A percentile compares a stretch with the other conserved stretches of the same genome.
Conservation (phyloP, 1,284 basidiomycete genomes). For the Ustilago cynodontis region DNA sequence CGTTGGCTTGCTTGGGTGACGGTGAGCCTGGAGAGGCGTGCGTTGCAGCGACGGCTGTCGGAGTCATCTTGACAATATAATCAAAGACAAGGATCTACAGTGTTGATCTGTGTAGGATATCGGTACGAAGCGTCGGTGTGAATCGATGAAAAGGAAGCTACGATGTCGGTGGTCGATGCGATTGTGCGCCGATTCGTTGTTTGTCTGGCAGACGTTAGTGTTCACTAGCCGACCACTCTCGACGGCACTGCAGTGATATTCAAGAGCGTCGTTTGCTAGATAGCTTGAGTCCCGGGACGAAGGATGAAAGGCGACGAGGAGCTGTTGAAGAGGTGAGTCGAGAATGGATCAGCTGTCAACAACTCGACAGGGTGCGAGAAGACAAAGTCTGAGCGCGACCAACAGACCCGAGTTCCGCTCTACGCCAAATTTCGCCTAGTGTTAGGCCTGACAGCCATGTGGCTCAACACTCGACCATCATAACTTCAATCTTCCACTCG, state of each 20-base stretch:
- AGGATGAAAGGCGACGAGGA: not conserved
- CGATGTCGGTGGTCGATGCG: not conserved
- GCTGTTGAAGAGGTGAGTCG: not conserved
- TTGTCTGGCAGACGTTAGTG: not conserved
- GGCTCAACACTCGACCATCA: not conserved
- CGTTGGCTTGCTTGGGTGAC: conserved; percentile 9
- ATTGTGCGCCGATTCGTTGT: not conserved
- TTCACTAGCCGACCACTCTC: too few species aligned
- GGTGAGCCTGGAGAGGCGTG: conserved; percentile 22
- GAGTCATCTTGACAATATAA: conserved; percentile 17
- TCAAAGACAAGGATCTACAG: not conserved
- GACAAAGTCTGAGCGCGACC: not conserved
- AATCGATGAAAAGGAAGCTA: not conserved
- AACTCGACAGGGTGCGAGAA: not conserved
- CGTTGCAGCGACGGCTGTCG: conserved; percentile 9
- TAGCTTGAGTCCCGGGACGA: not conserved
- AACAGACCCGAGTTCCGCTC: not conserved
- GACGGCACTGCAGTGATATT: not conserved
- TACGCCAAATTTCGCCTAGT: not conserved
- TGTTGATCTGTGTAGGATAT: too few species aligned
- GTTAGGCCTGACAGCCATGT: not conserved
- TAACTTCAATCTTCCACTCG: not conserved
- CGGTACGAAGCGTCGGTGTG: too few species aligned
- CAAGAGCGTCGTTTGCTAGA: not conserved
- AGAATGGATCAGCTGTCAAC: not conserved